Percentiles rank a stretch among this genome's conserved stretches.
Evolutionary conservation across 192 early-diverging fungal species (phyloP).

Genomic region (Coemansia umbellata): DNA sequence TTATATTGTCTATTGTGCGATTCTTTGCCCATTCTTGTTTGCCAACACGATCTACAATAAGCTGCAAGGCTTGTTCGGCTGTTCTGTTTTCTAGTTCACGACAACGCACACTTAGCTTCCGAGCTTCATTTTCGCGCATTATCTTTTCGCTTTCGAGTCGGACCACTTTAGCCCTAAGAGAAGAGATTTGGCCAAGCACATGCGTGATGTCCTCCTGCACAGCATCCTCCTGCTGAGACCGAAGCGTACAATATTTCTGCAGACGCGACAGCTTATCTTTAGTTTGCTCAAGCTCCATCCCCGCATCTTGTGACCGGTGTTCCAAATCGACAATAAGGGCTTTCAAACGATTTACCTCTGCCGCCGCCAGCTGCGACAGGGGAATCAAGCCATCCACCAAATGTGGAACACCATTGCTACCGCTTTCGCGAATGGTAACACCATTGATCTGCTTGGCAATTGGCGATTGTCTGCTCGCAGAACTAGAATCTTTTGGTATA

Average conservation of each 20-base stretch:
- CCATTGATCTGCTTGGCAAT: not conserved
- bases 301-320: constrained; percentile 19
- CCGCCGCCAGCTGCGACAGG: constrained; percentile 17
- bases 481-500: not conserved
- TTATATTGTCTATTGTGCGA: not conserved
- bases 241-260: constrained; percentile 22
- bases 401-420: constrained; percentile 16
- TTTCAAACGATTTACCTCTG: constrained; percentile 20
- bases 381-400: constrained; percentile 18
- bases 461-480: not conserved
- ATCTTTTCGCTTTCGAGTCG: constrained; percentile 28
- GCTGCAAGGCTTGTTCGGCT: constrained; percentile 28
- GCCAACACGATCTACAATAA: constrained; percentile 41
- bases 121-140: constrained; percentile 20
- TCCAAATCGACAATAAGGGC: constrained; percentile 23
- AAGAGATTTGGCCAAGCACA: constrained; percentile 39
- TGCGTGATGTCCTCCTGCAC: constrained; percentile 47
- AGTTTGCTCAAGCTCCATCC: constrained; percentile 24
- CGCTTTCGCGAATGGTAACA: constrained; percentile 5
- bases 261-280: constrained; percentile 21
- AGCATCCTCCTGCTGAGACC: constrained; percentile 31
- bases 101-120: constrained; percentile 16
- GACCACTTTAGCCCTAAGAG: constrained; percentile 28
- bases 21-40: constrained; percentile 23
- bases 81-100: constrained; percentile 23